Evolutionary conservation across 345 rosid species (phyloP).

Genomic region (Alliaria petiolata): DNA sequence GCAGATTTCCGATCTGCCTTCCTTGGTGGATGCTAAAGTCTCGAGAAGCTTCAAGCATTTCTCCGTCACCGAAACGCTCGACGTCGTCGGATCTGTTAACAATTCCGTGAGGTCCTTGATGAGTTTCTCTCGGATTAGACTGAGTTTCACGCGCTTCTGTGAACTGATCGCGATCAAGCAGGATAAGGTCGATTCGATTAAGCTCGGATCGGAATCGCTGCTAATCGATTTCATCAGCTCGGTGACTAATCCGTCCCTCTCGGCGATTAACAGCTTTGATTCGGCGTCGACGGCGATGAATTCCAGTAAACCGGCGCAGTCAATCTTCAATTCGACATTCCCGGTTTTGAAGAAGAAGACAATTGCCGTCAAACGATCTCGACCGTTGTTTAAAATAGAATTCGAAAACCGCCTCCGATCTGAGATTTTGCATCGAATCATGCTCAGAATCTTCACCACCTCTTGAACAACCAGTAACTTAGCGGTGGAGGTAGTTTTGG

Average conservation of each 20-base stretch:
- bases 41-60: conserved; percentile 74
- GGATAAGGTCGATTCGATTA: conserved; percentile 54
- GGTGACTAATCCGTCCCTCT: conserved; percentile 46
- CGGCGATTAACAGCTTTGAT: conserved; percentile 54
- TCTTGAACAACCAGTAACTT: conserved; percentile 41
- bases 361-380: conserved; percentile 42
- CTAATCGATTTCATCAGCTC: conserved; percentile 41
- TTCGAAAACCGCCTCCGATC: conserved; percentile 39
- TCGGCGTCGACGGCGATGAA: conserved; percentile 56
- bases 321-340: conserved; percentile 46
- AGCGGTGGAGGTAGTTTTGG: conserved; percentile 5
- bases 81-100: conserved; percentile 25
- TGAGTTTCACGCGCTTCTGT: conserved; percentile 47
- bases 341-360: conserved; percentile 43
- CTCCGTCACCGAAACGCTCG: conserved; percentile 50
- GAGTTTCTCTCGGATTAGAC: conserved; percentile 35
- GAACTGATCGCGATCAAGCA: conserved; percentile 49
- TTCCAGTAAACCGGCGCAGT: conserved; percentile 49
- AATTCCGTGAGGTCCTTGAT: conserved; percentile 38
- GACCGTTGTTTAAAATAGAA: conserved; percentile 37
- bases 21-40: conserved; percentile 49
- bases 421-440: conserved; percentile 35
- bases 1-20: conserved; percentile 57
- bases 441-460: conserved; percentile 48
- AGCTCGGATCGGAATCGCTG: conserved; percentile 35